A percentile compares a stretch with the other conserved stretches of the same genome.
These are phyloP conservation scores for Collybiopsis luxurians DNA, from an alignment of 768 basidiomycete genomes.

Conservation along the genomic window DNA sequence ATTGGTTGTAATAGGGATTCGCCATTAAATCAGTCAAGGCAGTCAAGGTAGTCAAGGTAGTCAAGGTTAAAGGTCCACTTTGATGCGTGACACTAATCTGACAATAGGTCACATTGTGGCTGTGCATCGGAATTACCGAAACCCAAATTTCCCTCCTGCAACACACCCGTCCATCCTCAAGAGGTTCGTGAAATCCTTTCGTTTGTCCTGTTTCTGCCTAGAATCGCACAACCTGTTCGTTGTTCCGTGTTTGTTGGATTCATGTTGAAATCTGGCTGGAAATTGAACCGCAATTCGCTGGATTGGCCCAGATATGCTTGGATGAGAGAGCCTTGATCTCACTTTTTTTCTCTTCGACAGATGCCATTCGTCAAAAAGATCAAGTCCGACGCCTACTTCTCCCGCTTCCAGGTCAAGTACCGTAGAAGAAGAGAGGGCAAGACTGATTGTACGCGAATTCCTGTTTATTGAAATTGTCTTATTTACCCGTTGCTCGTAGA, in stretches of 20 bases:
- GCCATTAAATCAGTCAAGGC: conserved; percentile 45
- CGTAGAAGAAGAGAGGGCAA: conserved; percentile 96
- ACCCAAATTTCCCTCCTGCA: not conserved
- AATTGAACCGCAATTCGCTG: not conserved
- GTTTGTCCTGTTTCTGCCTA: not conserved
- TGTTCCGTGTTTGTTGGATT: not conserved
- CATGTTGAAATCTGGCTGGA: not conserved
- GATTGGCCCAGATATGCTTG: not conserved
- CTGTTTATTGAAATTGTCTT: not conserved
- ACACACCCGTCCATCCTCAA: not conserved
- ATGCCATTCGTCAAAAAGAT: conserved; percentile 98
- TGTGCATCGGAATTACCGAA: not conserved
- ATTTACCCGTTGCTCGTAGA: conserved; percentile 43
- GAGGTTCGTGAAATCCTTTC: not conserved
- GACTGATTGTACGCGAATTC: conserved; percentile 80
- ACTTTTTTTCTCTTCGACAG: conserved; percentile 25
- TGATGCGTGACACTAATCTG: too few relatives aligned
- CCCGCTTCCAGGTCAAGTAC: conserved; percentile 98
- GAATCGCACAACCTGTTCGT: not conserved
- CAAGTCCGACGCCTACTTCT: conserved; percentile 98
- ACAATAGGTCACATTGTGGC: too few relatives aligned
- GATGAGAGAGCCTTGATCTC: conserved; percentile 2
- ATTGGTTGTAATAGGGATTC: conserved; percentile 28
- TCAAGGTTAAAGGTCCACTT: not conserved
- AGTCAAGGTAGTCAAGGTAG: too few relatives aligned